Base-by-base conservation (phyloP, 2,329 filamentous ascomycete species). In the Dactylellina leptospora region DNA sequence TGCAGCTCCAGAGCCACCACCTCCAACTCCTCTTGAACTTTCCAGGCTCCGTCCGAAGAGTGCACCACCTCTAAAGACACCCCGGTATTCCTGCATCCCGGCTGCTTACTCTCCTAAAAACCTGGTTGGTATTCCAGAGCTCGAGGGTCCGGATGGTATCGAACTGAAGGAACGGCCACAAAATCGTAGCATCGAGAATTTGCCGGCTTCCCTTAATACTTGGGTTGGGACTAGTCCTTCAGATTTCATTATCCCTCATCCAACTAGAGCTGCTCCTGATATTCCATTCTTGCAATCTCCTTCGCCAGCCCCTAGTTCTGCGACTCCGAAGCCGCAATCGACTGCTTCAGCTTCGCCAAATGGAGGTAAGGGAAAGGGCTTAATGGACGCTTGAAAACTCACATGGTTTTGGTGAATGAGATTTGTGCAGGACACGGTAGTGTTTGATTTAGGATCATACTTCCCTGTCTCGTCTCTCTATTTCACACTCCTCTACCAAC, bases 91-190 rank as follows among this genome's bases (percentile, higher is more conserved):
- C 25, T 42, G 45, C 20, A 47, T 6, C 16, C 11, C 50, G 13
- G 13, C 9, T 25, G 25, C n/a, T n/a, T 22, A 47, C 23, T 3
- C n/a, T 25, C 3, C 36, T 3, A 44, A 53, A 22, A 50, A 42
- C 25, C n/a, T 72, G 10, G 42, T 58, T 8, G 47, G 47, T 38
- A 71, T 71, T 18, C 56, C 44, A 23, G 68, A 64, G 27, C 44
- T 10, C 9, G 68, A 72, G 36, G 47, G 27, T 25, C 47, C n/a
- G 13, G 53, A 72, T 50, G 53, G 47, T 16, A 64, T 63, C 9
- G 68, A 72, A 13, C 47, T 63, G 22, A 59, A 27, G 13, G 47
- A 54, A 11, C 59, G 38, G 9, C 45, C 40, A n/a, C 16, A 23
- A 18, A 1, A 33, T 18, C 33, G 11, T 25, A 59, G 47, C 16